These are phyloP conservation scores for Septoria petroselini DNA, from an alignment of 2,329 filamentous ascomycete genomes.

Conservation along the genomic window DNA sequence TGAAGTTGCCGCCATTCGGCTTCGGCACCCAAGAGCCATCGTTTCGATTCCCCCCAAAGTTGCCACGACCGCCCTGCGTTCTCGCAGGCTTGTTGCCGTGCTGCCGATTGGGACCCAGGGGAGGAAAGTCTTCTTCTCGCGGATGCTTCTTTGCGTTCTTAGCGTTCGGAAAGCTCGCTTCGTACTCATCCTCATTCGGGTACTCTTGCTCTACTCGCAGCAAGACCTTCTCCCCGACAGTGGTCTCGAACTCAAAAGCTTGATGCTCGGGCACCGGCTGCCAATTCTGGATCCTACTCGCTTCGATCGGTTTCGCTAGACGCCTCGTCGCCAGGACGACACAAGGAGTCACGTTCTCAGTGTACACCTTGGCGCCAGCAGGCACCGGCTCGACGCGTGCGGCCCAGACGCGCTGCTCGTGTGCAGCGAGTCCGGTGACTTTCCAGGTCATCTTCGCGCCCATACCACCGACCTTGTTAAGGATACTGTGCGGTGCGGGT, in stretches of 20 bases:
- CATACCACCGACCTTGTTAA: conserved; percentile 83
- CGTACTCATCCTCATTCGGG: conserved; percentile 59
- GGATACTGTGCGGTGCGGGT: conserved; percentile 66
- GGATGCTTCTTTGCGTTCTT: conserved; percentile 61
- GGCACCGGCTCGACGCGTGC: conserved; percentile 72
- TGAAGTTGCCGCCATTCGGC: conserved; percentile 11
- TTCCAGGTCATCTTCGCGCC: conserved; percentile 81
- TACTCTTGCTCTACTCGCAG: conserved; percentile 75
- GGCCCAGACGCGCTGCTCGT: conserved; percentile 84
- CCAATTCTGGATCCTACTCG: conserved; percentile 79
- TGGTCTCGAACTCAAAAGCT: conserved; percentile 73
- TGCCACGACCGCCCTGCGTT: conserved; percentile 32
- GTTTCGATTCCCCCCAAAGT: conserved; percentile 17
- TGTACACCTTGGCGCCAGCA: conserved; percentile 65
- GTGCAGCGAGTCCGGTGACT: conserved; percentile 70
- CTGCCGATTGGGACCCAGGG: conserved; percentile 28
- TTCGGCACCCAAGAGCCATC: conserved; percentile 30
- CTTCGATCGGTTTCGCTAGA: conserved; percentile 73
- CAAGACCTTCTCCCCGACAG: conserved; percentile 81
- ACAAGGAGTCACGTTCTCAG: conserved; percentile 72
- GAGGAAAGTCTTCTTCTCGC: conserved; percentile 51
- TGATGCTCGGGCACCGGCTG: conserved; percentile 68
- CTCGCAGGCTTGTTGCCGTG: conserved; percentile 31
- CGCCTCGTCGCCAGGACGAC: conserved; percentile 80
- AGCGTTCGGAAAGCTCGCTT: conserved; percentile 61